Evolutionary conservation across 441 rosid species (phyloP).

Genomic region (Arabidopsis lyrata): DNA sequence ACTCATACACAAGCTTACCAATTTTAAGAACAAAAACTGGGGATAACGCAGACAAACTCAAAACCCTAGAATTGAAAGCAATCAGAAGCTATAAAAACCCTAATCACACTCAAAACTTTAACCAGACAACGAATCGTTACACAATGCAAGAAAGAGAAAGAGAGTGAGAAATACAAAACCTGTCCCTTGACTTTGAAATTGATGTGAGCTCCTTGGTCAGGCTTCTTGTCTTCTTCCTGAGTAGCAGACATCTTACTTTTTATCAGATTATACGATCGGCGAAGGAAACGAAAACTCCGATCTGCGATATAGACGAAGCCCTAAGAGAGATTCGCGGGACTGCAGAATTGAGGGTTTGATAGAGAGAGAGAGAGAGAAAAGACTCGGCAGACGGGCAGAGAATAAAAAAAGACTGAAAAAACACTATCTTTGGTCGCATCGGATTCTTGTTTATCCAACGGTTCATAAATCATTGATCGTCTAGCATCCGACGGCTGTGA

Average conservation of each 20-base stretch:
- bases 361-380: not conserved
- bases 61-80: constrained; percentile 11
- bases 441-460: constrained; percentile 40
- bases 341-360: constrained; percentile 17
- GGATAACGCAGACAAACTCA: not conserved
- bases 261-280: not conserved
- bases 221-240: constrained; percentile 89
- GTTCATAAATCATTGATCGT: not conserved
- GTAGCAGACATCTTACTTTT: constrained; percentile 47
- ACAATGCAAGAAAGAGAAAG: not conserved
- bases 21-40: not conserved
- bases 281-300: not conserved
- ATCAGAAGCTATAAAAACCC: not conserved
- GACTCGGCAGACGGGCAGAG: constrained; percentile 23
- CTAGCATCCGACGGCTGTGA: constrained; percentile 30
- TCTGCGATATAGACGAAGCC: constrained; percentile 16
- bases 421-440: constrained; percentile 41
- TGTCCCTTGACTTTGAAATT: constrained; percentile 95
- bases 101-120: not conserved
- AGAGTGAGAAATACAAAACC: constrained; percentile 46
- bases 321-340: constrained; percentile 37
- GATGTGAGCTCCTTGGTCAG: constrained; percentile 76
- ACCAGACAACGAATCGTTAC: not conserved
- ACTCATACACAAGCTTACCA: constrained; percentile 3
- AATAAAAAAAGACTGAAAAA: constrained; percentile 27